Evolutionary conservation across 257 asterid species (phyloP), one percentile per base, ranked within the genome.

Genomic region (Ilex asprella): DNA sequence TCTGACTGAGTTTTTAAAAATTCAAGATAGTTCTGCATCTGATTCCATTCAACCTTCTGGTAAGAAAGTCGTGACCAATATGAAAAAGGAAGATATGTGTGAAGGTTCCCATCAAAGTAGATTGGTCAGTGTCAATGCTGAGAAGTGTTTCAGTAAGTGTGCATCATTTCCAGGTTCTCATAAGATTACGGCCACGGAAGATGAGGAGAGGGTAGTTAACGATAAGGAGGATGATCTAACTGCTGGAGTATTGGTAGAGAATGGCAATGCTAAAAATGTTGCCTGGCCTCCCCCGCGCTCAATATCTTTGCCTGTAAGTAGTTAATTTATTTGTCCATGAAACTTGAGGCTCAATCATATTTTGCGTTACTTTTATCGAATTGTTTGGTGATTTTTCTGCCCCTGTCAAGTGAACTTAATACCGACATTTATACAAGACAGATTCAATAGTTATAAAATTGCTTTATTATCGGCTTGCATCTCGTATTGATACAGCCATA

Each of bases 231-330:
- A 56, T 60, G 75, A 51, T 54, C 13, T 29, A 16, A 64, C 63
- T 59, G 64, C 61, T 55, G 73, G 67, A 58, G 66, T 63, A 65
- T 58, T 65, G n/a, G 65, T 60, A 31, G 64, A 39, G 21, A 72
- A 60, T 66, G 81, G 67, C 39, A 65, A 70, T 46, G 29, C 66
- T 43, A 65, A 70, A 47, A 64, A 81, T 69, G 64, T 50, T 12
- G 66, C 61, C 75, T 59, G 31, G 51, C 66, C 76, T 51, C 69
- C 52, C 72, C 21, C 86, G 39, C 75, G 62, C 59, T 79, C 93
- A 50, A 39, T 67, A 43, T 83, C 88, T 32, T 75, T 84, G 70
- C 94, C 95, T 61, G 98, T 92, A 85, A 88, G 98, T 84, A 62
- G 41, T 69, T 21, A 3, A 5, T 53, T 53, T 14, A 46, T 46